Percentiles rank a stretch among this genome's conserved stretches.
Evolutionary conservation across 202 grass and related monocot genomes (phyloP).

Genomic region (Setaria viridis): DNA sequence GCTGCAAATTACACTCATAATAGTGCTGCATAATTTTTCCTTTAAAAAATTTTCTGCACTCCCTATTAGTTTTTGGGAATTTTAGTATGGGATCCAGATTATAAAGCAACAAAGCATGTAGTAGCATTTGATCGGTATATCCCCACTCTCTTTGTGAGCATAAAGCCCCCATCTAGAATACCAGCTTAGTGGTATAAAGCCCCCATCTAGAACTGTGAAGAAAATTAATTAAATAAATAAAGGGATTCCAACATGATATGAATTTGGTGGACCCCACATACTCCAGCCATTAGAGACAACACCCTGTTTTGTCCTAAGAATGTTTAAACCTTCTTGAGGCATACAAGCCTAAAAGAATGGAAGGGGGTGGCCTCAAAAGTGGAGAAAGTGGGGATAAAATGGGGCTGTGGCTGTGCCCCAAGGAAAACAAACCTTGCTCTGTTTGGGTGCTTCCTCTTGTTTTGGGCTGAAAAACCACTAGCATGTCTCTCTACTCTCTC

Average conservation of each 20-base stretch:
- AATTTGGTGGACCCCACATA: constrained; percentile 36
- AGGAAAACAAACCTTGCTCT: constrained; percentile 51
- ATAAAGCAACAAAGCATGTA: constrained; percentile 20
- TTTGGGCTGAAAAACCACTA: constrained; percentile 40
- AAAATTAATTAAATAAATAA: constrained; percentile 25
- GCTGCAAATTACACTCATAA: not conserved
- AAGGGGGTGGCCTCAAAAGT: constrained; percentile 62
- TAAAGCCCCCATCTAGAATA: constrained; percentile 41
- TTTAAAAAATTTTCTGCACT: not conserved
- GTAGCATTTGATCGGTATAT: not conserved
- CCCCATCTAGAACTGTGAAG: constrained; percentile 38
- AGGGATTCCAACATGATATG: constrained; percentile 10
- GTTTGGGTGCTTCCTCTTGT: constrained; percentile 63
- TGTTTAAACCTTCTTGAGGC: constrained; percentile 71
- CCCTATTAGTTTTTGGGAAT: not conserved
- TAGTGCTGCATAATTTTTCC: not conserved
- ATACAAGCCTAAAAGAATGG: constrained; percentile 55
- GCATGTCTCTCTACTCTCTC: not conserved
- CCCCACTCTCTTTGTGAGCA: constrained; percentile 28
- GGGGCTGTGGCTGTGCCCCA: constrained; percentile 26
- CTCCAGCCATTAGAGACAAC: constrained; percentile 58
- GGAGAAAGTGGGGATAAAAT: constrained; percentile 64
- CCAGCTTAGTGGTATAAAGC: constrained; percentile 40
- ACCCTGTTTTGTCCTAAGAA: constrained; percentile 63
- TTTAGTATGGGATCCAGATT: not conserved